Evolutionary conservation across 345 rosid genomes (phyloP).

Genomic region (Tarenaya hassleriana): DNA sequence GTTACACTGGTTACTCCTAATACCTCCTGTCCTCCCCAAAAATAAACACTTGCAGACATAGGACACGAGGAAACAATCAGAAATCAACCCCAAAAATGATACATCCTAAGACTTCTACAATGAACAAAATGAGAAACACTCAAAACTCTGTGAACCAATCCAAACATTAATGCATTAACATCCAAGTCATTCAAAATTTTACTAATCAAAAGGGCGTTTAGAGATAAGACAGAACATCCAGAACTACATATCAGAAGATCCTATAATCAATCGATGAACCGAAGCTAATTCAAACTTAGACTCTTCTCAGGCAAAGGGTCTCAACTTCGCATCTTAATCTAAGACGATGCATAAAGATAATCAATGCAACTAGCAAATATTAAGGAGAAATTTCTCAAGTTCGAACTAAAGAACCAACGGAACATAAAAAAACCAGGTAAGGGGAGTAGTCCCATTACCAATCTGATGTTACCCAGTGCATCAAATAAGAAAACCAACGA

Average conservation of each 20-base stretch:
- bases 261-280: conserved; percentile 1
- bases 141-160: no score
- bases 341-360: background rate
- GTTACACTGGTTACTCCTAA: conserved; percentile 61
- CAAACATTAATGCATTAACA: no score
- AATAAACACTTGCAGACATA: conserved; percentile 44
- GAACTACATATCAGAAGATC: background rate
- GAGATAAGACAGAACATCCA: background rate
- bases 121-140: background rate
- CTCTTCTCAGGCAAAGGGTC: background rate
- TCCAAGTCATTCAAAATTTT: no score
- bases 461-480: no score
- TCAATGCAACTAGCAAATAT: background rate
- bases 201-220: no score
- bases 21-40: conserved; percentile 35
- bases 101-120: no score
- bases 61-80: background rate
- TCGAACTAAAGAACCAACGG: background rate
- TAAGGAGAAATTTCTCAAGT: no score
- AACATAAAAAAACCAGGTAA: background rate
- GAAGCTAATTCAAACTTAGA: background rate
- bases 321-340: no score
- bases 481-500: no score
- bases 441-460: no score
- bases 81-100: no score